Evolutionary conservation across 768 basidiomycete species (phyloP).

Genomic region (Chlorophyllum brunneum): DNA sequence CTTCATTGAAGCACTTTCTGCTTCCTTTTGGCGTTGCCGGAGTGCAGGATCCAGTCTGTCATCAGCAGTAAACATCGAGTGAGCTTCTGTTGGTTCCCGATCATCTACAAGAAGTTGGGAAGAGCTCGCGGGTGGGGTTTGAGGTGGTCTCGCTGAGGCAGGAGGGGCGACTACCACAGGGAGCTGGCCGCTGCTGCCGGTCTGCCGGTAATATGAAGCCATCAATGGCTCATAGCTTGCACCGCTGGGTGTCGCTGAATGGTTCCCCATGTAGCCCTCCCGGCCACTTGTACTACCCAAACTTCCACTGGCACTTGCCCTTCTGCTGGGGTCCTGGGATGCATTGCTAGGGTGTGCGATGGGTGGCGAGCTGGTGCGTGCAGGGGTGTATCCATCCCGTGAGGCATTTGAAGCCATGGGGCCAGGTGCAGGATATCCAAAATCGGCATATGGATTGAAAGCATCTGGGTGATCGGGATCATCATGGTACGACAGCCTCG

Average conservation of each 20-base stretch:
- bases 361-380: slow-evolving; percentile 28
- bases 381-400: slow-evolving; percentile 29
- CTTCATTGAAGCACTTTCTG: slow-evolving; percentile 24
- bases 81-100: slow-evolving; percentile 17
- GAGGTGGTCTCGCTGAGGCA: slow-evolving; percentile 20
- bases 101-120: slow-evolving; percentile 1
- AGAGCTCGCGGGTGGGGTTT: slow-evolving; percentile 24
- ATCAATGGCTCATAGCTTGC: slow-evolving; percentile 24
- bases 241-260: slow-evolving; percentile 13
- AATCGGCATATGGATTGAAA: slow-evolving; percentile 56
- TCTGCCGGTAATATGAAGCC: slow-evolving; percentile 22
- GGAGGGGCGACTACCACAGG: slow-evolving; percentile 19
- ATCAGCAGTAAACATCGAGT: slow-evolving; percentile 35
- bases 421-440: slow-evolving; percentile 41
- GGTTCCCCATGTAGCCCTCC: slow-evolving; percentile 7
- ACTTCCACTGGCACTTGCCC: slow-evolving; percentile 14
- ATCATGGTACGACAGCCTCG: slow-evolving; percentile 11
- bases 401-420: slow-evolving; percentile 26
- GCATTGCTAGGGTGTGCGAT: slow-evolving; percentile 37
- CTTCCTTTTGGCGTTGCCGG: slow-evolving; percentile 29
- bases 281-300: slow-evolving; percentile 9
- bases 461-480: slow-evolving; percentile 14
- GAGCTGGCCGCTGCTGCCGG: not conserved
- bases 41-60: slow-evolving; percentile 43
- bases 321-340: slow-evolving; percentile 14